These are phyloP conservation scores for Penicillium tannophilum DNA, from an alignment of 495 filamentous ascomycete species.

Conservation along the genomic window DNA sequence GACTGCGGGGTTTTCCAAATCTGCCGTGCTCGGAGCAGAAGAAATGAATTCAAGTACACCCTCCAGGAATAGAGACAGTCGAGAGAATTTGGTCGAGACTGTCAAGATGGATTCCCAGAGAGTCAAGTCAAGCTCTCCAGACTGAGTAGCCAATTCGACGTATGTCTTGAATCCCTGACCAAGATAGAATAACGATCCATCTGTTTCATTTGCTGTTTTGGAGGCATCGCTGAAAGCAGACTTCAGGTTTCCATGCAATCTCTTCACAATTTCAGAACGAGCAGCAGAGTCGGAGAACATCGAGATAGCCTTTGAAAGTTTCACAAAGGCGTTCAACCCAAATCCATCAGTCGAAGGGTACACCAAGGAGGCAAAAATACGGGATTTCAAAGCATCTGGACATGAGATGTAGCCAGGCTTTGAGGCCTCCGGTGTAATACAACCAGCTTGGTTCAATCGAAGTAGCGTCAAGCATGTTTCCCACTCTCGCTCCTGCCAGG, in stretches of 20 bases:
- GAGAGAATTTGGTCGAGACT: slow-evolving; percentile 62
- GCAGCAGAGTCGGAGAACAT: slow-evolving; percentile 39
- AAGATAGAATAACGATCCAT: slow-evolving; percentile 35
- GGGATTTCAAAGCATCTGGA: slow-evolving; percentile 68
- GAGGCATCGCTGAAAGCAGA: slow-evolving; percentile 28
- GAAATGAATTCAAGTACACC: slow-evolving; percentile 63
- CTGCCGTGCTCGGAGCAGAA: slow-evolving; percentile 42
- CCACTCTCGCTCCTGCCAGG: slow-evolving; percentile 70
- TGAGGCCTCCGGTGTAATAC: slow-evolving; percentile 42
- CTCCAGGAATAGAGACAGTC: slow-evolving; percentile 66
- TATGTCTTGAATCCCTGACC: slow-evolving; percentile 53
- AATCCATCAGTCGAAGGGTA: slow-evolving; percentile 35
- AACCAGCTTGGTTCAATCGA: slow-evolving; percentile 60
- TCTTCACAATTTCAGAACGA: slow-evolving; percentile 36
- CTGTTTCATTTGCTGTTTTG: slow-evolving; percentile 21
- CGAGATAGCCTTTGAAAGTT: slow-evolving; percentile 40
- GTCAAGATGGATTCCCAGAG: slow-evolving; percentile 60
- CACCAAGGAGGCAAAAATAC: slow-evolving; percentile 66
- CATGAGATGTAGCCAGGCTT: slow-evolving; percentile 60
- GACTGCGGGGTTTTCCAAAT: slow-evolving; percentile 45
- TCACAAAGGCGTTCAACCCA: slow-evolving; percentile 43
- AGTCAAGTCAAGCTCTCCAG: slow-evolving; percentile 46
- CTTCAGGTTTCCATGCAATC: slow-evolving; percentile 36
- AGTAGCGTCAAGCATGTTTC: slow-evolving; percentile 71
- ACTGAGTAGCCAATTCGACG: slow-evolving; percentile 36